Percentiles rank a stretch among this genome's conserved stretches.
phyloP scores from a whole-genome alignment of 2,329 filamentous ascomycete species.

The Ilyonectria mors-panacis region DNA sequence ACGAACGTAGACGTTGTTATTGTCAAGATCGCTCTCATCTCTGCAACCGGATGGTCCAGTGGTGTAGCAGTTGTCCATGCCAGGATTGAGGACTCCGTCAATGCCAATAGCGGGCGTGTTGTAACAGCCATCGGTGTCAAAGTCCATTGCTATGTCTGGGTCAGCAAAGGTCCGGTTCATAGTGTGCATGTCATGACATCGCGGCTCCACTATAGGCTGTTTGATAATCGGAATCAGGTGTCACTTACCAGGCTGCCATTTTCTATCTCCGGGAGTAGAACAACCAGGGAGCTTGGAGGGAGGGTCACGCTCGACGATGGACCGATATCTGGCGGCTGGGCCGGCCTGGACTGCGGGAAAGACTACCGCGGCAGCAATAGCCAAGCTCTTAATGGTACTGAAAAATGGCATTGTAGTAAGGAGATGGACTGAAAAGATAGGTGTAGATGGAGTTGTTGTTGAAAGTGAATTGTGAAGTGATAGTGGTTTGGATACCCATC shows the following conservation, averaged over 20 bases:
- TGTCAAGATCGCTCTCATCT: constrained; percentile 52
- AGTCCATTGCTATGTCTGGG: neutral
- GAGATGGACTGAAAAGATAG: neutral
- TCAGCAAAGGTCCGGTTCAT: neutral
- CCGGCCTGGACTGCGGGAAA: neutral
- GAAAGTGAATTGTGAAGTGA: neutral
- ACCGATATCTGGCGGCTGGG: neutral
- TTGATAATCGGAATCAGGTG: neutral
- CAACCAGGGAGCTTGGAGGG: neutral
- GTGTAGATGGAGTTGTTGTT: neutral
- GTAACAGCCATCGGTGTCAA: constrained; percentile 51
- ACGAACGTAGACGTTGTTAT: constrained; percentile 61
- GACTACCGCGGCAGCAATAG: neutral
- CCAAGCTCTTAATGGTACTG: neutral
- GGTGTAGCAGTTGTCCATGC: constrained; percentile 49
- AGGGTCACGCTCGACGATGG: neutral
- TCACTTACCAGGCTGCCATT: neutral
- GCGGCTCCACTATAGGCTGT: too few species aligned
- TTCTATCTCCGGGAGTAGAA: neutral
- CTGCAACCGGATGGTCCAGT: constrained; percentile 51
- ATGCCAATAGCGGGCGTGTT: constrained; percentile 57
- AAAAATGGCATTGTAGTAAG: neutral
- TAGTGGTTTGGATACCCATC: neutral
- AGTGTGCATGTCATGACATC: neutral
- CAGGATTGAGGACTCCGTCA: constrained; percentile 51